These are phyloP conservation scores for Laguncularia racemosa DNA, from an alignment of 345 rosid genomes.

Conservation along the genomic window DNA sequence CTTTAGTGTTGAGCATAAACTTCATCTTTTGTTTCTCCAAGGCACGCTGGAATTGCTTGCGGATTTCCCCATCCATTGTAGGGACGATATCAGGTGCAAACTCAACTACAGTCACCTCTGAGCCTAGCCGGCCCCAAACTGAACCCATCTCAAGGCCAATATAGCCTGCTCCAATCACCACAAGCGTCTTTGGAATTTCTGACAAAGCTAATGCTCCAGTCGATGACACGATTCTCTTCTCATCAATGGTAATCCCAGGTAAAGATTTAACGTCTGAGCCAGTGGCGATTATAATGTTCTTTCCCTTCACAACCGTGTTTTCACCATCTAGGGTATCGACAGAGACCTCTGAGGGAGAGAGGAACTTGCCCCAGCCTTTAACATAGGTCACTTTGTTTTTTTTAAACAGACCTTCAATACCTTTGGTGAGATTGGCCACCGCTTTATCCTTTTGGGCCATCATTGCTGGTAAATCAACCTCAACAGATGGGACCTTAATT, in stretches of 20 bases:
- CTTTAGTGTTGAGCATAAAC: conserved; percentile 97
- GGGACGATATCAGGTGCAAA: conserved; percentile 93
- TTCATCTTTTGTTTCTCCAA: conserved; percentile 99
- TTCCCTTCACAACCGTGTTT: conserved; percentile 72
- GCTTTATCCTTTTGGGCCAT: conserved; percentile 95
- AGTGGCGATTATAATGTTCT: conserved; percentile 82
- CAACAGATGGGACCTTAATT: conserved; percentile 84
- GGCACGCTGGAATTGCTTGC: conserved; percentile 87
- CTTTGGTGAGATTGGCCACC: conserved; percentile 75
- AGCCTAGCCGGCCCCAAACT: conserved; percentile 93
- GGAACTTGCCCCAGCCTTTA: conserved; percentile 86
- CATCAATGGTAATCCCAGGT: conserved; percentile 96
- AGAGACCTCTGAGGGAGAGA: conserved; percentile 84
- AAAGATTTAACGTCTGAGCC: conserved; percentile 96
- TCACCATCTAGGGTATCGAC: conserved; percentile 87
- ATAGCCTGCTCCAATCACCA: conserved; percentile 97
- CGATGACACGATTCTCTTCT: conserved; percentile 90
- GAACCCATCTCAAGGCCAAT: conserved; percentile 99
- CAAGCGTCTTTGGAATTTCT: conserved; percentile 86
- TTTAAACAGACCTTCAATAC: conserved; percentile 97
- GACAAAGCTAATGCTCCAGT: conserved; percentile 83
- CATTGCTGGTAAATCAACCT: conserved; percentile 95
- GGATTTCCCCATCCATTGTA: conserved; percentile 89
- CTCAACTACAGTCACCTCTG: conserved; percentile 98
- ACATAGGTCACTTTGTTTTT: conserved; percentile 93